phyloP scores from a whole-genome alignment of 1,284 basidiomycete species.

The Gomphus bonarii region DNA sequence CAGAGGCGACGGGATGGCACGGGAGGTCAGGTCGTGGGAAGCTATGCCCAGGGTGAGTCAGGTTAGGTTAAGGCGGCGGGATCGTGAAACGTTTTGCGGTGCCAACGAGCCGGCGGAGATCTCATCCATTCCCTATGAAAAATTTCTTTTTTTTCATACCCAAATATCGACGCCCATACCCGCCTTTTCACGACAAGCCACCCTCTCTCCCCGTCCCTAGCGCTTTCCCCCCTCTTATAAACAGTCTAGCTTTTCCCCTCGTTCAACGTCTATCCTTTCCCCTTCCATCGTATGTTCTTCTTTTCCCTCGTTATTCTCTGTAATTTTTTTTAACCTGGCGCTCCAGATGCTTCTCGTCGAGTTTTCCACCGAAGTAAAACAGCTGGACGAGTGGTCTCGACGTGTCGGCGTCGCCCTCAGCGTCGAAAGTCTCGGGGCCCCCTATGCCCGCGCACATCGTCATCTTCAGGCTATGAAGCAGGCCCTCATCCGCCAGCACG shows the following conservation, averaged over 20 bases:
- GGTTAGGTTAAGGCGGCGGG: slow-evolving; percentile 22
- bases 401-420: slow-evolving; percentile 69
- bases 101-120: slow-evolving; percentile 10
- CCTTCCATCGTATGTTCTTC: slow-evolving; percentile 14
- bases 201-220: slow-evolving; percentile 35
- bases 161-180: slow-evolving; percentile 37
- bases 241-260: slow-evolving; percentile 21
- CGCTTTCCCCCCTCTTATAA: slow-evolving; percentile 30
- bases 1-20: neutral
- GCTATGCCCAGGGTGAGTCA: neutral
- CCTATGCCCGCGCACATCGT: slow-evolving; percentile 67
- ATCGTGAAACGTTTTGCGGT: slow-evolving; percentile 40
- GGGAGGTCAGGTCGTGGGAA: slow-evolving; percentile 2
- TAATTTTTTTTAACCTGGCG: neutral
- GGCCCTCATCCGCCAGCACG: slow-evolving; percentile 52
- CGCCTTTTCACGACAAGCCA: slow-evolving; percentile 21
- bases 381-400: slow-evolving; percentile 72
- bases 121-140: neutral
- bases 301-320: neutral
- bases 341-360: slow-evolving; percentile 38
- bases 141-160: slow-evolving; percentile 18
- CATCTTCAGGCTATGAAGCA: slow-evolving; percentile 54
- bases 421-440: slow-evolving; percentile 65
- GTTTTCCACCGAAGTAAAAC: slow-evolving; percentile 65
- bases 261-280: slow-evolving; percentile 16